Percentiles rank a stretch among this genome's conserved stretches.
Conservation (phyloP, 192 early-diverging fungal genomes). For the Entophlyctis luteolus region DNA sequence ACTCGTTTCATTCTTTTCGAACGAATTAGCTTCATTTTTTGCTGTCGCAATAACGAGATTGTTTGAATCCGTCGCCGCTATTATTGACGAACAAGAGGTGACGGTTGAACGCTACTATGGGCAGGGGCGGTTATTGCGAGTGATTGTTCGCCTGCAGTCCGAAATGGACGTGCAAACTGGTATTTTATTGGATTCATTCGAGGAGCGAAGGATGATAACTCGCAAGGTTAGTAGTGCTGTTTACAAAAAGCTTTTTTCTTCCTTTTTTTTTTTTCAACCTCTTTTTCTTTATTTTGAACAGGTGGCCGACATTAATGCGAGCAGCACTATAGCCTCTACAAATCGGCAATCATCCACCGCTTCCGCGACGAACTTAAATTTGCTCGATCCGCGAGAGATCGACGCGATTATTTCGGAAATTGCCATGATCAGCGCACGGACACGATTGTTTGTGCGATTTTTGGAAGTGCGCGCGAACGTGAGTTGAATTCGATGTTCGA, state of each 20-base stretch:
- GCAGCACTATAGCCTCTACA: conserved; percentile 22
- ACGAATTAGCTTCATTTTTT: conserved; percentile 44
- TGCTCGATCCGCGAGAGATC: conserved; percentile 69
- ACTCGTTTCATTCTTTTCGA: not conserved
- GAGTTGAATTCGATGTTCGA: not conserved
- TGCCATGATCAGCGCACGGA: conserved; percentile 73
- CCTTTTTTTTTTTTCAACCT: not conserved
- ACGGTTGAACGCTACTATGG: conserved; percentile 84
- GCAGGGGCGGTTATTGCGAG: conserved; percentile 76
- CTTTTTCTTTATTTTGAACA: conserved; percentile 21
- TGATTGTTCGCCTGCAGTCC: conserved; percentile 84
- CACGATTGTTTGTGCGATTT: conserved; percentile 78
- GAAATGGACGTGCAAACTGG: conserved; percentile 77
- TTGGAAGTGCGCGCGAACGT: conserved; percentile 71
- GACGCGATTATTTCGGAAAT: conserved; percentile 77
- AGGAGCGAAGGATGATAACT: conserved; percentile 60
- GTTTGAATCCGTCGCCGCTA: conserved; percentile 83
- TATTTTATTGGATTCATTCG: conserved; percentile 75
- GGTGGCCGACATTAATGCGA: conserved; percentile 53
- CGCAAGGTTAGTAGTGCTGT: conserved; percentile 35
- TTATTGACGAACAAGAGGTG: conserved; percentile 85
- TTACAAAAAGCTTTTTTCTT: not conserved
- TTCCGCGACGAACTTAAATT: conserved; percentile 24
- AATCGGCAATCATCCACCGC: conserved; percentile 15
- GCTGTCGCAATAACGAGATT: conserved; percentile 76